A percentile compares a stretch with the other conserved stretches of the same genome.
phyloP scores from a whole-genome alignment of 2,329 filamentous ascomycete genomes.

The Eutypa lata region DNA sequence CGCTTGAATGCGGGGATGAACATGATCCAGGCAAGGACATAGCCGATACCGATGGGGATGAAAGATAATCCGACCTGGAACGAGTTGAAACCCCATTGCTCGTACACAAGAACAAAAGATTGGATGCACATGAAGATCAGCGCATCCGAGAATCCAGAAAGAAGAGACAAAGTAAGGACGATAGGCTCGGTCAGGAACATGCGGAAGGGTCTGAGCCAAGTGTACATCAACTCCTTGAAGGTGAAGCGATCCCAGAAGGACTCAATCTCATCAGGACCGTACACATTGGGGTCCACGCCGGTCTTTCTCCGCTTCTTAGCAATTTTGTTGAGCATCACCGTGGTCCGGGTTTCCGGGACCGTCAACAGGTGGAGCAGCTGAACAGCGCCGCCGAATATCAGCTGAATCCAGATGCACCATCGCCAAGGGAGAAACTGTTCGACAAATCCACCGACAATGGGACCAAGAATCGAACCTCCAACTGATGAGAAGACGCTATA shows the following conservation, averaged over 20 bases:
- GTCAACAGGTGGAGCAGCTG: constrained; percentile 65
- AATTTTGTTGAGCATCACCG: constrained; percentile 74
- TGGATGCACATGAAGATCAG: constrained; percentile 67
- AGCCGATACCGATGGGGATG: constrained; percentile 49
- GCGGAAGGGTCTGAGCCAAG: constrained; percentile 59
- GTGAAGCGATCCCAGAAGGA: constrained; percentile 32
- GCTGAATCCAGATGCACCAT: constrained; percentile 75
- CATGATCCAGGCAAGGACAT: constrained; percentile 55
- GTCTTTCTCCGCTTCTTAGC: constrained; percentile 69
- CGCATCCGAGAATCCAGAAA: constrained; percentile 62
- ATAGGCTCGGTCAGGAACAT: constrained; percentile 67
- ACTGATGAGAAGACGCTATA: constrained; percentile 70
- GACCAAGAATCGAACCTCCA: constrained; percentile 71
- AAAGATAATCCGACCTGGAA: constrained; percentile 34
- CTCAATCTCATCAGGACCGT: constrained; percentile 69
- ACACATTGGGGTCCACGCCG: constrained; percentile 59
- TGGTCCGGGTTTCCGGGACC: constrained; percentile 76
- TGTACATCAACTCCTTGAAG: constrained; percentile 41
- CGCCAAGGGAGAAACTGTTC: constrained; percentile 66
- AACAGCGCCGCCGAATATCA: constrained; percentile 71
- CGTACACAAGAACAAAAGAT: constrained; percentile 57
- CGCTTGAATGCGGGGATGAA: constrained; percentile 52
- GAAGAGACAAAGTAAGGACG: constrained; percentile 56
- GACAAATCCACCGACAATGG: constrained; percentile 75
- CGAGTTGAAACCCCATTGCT: constrained; percentile 56